Evolutionary conservation across 805 yeast genomes (phyloP).

Genomic region (Candida manassasensis): DNA sequence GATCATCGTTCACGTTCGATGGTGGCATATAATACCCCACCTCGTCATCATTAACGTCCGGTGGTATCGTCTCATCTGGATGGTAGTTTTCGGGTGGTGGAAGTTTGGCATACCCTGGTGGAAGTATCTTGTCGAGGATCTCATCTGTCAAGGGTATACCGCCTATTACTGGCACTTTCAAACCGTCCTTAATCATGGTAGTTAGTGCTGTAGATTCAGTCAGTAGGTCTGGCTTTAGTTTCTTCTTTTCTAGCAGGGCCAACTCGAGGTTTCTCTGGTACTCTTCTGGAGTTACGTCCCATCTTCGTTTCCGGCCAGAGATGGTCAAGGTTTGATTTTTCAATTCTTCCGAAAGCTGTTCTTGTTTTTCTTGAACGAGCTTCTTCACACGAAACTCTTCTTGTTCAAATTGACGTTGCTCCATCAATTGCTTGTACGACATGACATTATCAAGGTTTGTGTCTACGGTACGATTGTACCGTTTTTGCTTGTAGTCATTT

Average conservation of each 20-base stretch:
- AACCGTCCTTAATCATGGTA: background rate
- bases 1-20: constrained; percentile 25
- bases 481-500: constrained; percentile 27
- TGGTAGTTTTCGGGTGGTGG: constrained; percentile 42
- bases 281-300: constrained; percentile 43
- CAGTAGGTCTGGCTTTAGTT: background rate
- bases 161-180: constrained; percentile 21
- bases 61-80: constrained; percentile 25
- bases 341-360: constrained; percentile 3
- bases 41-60: constrained; percentile 27
- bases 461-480: constrained; percentile 21
- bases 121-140: constrained; percentile 46
- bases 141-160: constrained; percentile 40
- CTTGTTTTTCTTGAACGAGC: constrained; percentile 16
- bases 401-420: constrained; percentile 37
- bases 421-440: constrained; percentile 41
- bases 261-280: constrained; percentile 12
- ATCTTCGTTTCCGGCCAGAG: constrained; percentile 30
- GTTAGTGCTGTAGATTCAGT: constrained; percentile 1
- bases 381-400: constrained; percentile 23
- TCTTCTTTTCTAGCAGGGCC: background rate
- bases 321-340: background rate
- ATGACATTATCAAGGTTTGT: constrained; percentile 21
- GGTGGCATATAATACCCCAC: constrained; percentile 51
- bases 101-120: constrained; percentile 45